phyloP scores from a whole-genome alignment of 2,329 filamentous ascomycete species.

The Amesomyces nigricolor region DNA sequence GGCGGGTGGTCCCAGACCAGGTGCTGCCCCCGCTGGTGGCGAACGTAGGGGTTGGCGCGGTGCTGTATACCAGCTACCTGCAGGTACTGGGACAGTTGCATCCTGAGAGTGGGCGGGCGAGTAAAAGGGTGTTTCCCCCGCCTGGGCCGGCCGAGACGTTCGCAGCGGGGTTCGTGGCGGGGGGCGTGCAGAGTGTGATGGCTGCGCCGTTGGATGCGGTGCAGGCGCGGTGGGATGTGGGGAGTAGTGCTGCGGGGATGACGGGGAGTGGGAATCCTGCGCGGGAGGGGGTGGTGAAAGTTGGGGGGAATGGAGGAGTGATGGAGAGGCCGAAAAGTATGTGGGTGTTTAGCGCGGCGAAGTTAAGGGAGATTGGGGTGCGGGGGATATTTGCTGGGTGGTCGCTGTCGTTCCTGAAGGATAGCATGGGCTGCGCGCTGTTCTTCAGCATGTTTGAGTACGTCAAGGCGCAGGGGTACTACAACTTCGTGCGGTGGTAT shows the following conservation, averaged over 20 bases:
- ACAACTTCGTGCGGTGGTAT: slow-evolving; percentile 63
- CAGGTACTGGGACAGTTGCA: slow-evolving; percentile 62
- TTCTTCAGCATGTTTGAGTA: slow-evolving; percentile 75
- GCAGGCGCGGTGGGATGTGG: slow-evolving; percentile 61
- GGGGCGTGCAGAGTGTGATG: slow-evolving; percentile 62
- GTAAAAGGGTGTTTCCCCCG: slow-evolving; percentile 64
- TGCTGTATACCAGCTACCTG: slow-evolving; percentile 71
- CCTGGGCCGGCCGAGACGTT: slow-evolving; percentile 60
- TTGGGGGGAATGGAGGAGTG: not conserved
- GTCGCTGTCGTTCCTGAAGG: slow-evolving; percentile 62
- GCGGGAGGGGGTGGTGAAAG: slow-evolving; percentile 23
- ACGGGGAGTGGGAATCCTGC: slow-evolving; percentile 33
- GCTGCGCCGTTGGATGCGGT: slow-evolving; percentile 72
- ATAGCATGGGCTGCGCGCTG: slow-evolving; percentile 61
- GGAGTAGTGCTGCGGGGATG: slow-evolving; percentile 30
- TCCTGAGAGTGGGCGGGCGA: slow-evolving; percentile 51
- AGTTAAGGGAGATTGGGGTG: slow-evolving; percentile 64
- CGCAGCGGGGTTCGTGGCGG: slow-evolving; percentile 63
- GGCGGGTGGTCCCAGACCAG: slow-evolving; percentile 68
- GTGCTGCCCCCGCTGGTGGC: slow-evolving; percentile 70
- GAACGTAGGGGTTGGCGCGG: slow-evolving; percentile 67
- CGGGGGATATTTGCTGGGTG: slow-evolving; percentile 71
- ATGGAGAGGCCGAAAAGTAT: slow-evolving; percentile 51
- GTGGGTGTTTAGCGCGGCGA: slow-evolving; percentile 65
- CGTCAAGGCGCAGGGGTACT: slow-evolving; percentile 68